Percentiles rank a stretch among this genome's conserved stretches.
These are phyloP conservation scores for Solanum bulbocastanum DNA, from an alignment of 257 asterid species.

Conservation along the genomic window DNA sequence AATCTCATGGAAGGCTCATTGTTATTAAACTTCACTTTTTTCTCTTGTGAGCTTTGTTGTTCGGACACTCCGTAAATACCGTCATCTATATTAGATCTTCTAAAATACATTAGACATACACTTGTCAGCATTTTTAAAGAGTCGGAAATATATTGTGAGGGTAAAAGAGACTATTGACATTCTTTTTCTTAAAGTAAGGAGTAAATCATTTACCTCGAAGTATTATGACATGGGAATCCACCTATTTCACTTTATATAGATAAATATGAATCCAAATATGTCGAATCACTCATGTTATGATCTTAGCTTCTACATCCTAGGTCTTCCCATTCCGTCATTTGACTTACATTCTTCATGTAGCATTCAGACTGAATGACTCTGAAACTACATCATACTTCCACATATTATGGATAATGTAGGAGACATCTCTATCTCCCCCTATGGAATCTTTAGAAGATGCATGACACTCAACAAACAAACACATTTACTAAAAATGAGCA, in stretches of 20 bases:
- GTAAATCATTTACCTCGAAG: neutral
- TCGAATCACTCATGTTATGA: neutral
- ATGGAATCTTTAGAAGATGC: neutral
- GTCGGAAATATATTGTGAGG: neutral
- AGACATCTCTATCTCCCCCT: neutral
- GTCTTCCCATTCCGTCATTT: neutral
- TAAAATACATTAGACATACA: neutral
- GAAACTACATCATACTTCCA: neutral
- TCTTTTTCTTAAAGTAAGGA: neutral
- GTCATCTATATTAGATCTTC: neutral
- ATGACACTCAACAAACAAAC: neutral
- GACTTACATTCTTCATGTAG: neutral
- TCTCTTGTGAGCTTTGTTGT: neutral
- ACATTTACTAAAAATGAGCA: neutral
- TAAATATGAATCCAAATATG: too few species aligned
- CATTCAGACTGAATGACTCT: too few species aligned
- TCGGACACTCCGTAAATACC: neutral
- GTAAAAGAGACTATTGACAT: neutral
- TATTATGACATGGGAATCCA: neutral
- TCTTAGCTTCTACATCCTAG: neutral
- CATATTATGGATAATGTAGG: neutral
- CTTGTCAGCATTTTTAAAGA: neutral
- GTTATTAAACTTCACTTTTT: neutral
- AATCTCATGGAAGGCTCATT: neutral
- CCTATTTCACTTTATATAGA: neutral